Conservation (phyloP, 345 rosid genomes). For the Punica granatum region DNA sequence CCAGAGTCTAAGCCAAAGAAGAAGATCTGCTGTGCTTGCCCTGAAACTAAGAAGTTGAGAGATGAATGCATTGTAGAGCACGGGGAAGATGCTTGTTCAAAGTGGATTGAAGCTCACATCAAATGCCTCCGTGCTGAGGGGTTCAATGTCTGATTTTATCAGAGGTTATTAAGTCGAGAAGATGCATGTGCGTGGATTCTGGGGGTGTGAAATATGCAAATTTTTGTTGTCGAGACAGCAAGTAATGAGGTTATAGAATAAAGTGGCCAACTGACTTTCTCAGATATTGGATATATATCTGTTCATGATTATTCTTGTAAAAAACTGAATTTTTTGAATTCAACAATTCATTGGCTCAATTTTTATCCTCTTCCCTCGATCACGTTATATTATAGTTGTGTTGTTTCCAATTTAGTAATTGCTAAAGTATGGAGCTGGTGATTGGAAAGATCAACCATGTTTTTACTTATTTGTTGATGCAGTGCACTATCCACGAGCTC, state of each 20-base stretch:
- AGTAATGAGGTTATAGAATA: background rate
- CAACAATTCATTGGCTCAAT: background rate
- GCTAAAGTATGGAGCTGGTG: no score
- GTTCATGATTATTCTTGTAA: background rate
- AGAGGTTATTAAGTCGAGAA: background rate
- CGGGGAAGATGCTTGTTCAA: constrained; percentile 73
- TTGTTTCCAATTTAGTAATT: background rate
- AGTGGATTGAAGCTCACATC: constrained; percentile 95
- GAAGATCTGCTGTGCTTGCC: constrained; percentile 94
- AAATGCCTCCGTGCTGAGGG: constrained; percentile 83
- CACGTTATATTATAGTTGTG: background rate
- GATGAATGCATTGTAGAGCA: constrained; percentile 87
- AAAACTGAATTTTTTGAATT: background rate
- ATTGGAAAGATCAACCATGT: no score
- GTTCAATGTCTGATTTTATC: constrained; percentile 53
- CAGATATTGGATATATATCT: background rate
- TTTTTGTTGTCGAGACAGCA: background rate
- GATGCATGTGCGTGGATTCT: background rate
- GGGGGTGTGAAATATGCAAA: background rate
- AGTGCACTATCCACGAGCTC: background rate
- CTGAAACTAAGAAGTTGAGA: constrained; percentile 79
- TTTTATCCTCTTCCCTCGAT: background rate
- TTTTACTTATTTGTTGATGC: background rate
- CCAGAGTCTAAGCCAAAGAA: constrained; percentile 65
- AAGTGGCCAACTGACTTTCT: background rate